These are phyloP conservation scores for Plasmodium malariae DNA, from an alignment of 169 alveolate species.

Conservation along the genomic window DNA sequence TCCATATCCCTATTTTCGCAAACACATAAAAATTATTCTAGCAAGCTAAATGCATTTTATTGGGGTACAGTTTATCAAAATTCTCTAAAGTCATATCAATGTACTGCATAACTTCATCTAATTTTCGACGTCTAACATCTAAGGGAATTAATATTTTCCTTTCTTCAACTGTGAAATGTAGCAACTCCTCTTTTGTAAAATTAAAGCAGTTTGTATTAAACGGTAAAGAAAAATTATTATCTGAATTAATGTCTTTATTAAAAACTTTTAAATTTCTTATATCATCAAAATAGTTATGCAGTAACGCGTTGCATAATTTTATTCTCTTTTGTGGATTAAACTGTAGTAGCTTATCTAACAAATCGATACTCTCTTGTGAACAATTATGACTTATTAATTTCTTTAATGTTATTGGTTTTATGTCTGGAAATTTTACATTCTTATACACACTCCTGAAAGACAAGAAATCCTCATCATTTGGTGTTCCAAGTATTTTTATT, in stretches of 20 bases:
- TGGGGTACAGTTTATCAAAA: slow-evolving; percentile 60
- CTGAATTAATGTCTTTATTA: slow-evolving; percentile 18
- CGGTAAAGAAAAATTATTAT: slow-evolving; percentile 5
- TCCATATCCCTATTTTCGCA: too few relatives aligned
- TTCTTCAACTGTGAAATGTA: slow-evolving; percentile 67
- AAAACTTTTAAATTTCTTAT: slow-evolving; percentile 50
- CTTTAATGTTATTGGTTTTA: slow-evolving; percentile 58
- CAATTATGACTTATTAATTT: slow-evolving; percentile 34
- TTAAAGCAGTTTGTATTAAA: slow-evolving; percentile 62
- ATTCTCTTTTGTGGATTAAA: slow-evolving; percentile 64
- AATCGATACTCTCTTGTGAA: slow-evolving; percentile 51
- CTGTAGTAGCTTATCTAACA: slow-evolving; percentile 30
- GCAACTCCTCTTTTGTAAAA: slow-evolving; percentile 64
- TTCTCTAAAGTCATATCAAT: slow-evolving; percentile 43
- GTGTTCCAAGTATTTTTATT: slow-evolving; percentile 95
- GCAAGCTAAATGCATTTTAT: slow-evolving; percentile 45
- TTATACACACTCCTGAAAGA: slow-evolving; percentile 61
- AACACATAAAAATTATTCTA: too few relatives aligned
- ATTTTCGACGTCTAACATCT: slow-evolving; percentile 19
- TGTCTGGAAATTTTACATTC: slow-evolving; percentile 49
- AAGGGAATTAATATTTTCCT: slow-evolving; percentile 54
- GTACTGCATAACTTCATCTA: slow-evolving; percentile 60
- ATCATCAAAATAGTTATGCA: slow-evolving; percentile 66
- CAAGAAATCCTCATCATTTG: slow-evolving; percentile 87
- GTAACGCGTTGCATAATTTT: slow-evolving; percentile 39